Percentiles rank a stretch among this genome's conserved stretches.
Conservation (phyloP, 106 monocot genomes). For the Posidonia australis region DNA sequence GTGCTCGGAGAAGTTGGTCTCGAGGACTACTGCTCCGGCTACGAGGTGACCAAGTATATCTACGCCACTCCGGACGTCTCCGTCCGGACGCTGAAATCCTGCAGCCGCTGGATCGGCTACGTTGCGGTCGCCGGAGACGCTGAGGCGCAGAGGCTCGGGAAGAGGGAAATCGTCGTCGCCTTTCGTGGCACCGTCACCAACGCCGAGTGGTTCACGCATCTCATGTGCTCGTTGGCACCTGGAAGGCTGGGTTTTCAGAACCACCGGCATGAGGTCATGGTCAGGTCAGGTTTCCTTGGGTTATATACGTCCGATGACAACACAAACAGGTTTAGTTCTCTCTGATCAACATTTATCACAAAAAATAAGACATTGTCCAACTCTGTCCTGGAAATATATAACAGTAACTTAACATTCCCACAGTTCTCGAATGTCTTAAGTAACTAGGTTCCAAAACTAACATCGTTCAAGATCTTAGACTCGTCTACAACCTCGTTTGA, state of each 20-base stretch:
- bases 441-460: no score
- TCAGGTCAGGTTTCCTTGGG: slow-evolving; percentile 23
- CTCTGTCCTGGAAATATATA: no score
- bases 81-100: slow-evolving; percentile 7
- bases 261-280: slow-evolving; percentile 18
- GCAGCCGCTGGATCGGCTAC: slow-evolving; percentile 28
- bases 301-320: slow-evolving; percentile 17
- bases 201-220: slow-evolving; percentile 27
- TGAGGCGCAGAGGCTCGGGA: slow-evolving; percentile 8
- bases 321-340: no score
- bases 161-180: slow-evolving; percentile 21
- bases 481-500: no score
- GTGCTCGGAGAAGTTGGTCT: slow-evolving; percentile 8
- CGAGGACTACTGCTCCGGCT: slow-evolving; percentile 5
- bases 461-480: no score
- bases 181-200: slow-evolving; percentile 30
- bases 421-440: no score
- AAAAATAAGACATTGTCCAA: no score
- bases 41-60: slow-evolving; percentile 31
- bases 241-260: slow-evolving; percentile 12
- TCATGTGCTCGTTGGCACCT: slow-evolving; percentile 23
- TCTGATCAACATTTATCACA: no score
- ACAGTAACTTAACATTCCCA: no score
- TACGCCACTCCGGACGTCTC: slow-evolving; percentile 21
- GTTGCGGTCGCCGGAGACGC: slow-evolving; percentile 21